A percentile compares a stretch with the other conserved stretches of the same genome.
These are phyloP conservation scores for Coemansia sp. DNA, from an alignment of 192 early-diverging fungal genomes.

Conservation along the genomic window DNA sequence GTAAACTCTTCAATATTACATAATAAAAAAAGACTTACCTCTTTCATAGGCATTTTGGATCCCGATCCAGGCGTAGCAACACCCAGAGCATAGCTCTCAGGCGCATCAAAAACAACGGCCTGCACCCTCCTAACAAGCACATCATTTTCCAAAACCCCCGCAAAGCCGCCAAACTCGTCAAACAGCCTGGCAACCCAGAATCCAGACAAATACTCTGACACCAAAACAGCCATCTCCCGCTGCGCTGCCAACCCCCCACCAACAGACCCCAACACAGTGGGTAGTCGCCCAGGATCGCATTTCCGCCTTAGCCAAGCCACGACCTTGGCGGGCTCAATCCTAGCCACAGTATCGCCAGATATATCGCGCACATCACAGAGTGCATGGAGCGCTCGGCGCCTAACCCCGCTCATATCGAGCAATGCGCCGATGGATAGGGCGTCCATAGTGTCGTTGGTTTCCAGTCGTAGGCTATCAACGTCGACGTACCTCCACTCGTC, in stretches of 20 bases:
- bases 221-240: constrained; percentile 42
- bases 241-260: constrained; percentile 3
- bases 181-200: constrained; percentile 25
- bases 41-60: constrained; percentile 3
- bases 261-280: constrained; percentile 1
- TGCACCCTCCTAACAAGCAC: constrained; percentile 4
- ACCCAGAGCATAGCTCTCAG: constrained; percentile 31
- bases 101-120: constrained; percentile 25
- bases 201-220: constrained; percentile 36
- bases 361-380: constrained; percentile 28
- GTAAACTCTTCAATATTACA: too few relatives aligned
- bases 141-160: constrained; percentile 9
- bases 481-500: constrained; percentile 38
- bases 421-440: constrained; percentile 10
- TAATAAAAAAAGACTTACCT: not conserved
- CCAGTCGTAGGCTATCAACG: constrained; percentile 25
- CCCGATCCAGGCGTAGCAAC: constrained; percentile 9
- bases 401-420: constrained; percentile 5
- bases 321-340: constrained; percentile 17
- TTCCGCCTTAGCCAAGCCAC: constrained; percentile 40
- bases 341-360: constrained; percentile 19
- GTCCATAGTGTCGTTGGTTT: constrained; percentile 26
- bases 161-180: constrained; percentile 30
- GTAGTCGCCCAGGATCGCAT: constrained; percentile 16
- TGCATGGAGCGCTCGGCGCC: constrained; percentile 12